Percentiles rank a stretch among this genome's conserved stretches.
Evolutionary conservation across 1,284 basidiomycete species (phyloP).

Genomic region (Moniliophthora roreri): DNA sequence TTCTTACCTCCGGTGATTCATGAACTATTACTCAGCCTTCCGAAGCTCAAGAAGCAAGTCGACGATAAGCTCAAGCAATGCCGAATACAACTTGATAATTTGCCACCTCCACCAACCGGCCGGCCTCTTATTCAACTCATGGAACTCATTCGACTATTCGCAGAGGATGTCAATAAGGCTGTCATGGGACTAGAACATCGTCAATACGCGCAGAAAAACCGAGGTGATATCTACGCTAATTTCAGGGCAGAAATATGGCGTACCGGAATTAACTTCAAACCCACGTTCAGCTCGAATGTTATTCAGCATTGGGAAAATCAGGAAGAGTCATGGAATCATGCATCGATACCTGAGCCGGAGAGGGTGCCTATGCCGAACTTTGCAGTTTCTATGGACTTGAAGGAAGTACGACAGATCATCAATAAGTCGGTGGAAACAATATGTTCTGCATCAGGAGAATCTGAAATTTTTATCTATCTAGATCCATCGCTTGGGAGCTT

Average conservation of each 20-base stretch:
- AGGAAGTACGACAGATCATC: constrained; percentile 33
- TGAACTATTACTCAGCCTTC: constrained; percentile 36
- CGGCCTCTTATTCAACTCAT: constrained; percentile 49
- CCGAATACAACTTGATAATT: constrained; percentile 30
- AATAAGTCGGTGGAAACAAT: constrained; percentile 18
- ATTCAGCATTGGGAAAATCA: constrained; percentile 11
- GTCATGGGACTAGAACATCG: constrained; percentile 34
- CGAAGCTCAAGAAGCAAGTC: constrained; percentile 34
- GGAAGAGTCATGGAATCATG: not conserved
- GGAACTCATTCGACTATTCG: constrained; percentile 44
- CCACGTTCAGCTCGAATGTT: constrained; percentile 20
- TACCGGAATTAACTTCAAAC: constrained; percentile 41
- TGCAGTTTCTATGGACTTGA: constrained; percentile 17
- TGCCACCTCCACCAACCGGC: constrained; percentile 39
- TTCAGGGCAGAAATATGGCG: constrained; percentile 35
- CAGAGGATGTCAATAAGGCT: constrained; percentile 31
- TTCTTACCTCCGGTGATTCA: not conserved
- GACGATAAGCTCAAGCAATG: constrained; percentile 37
- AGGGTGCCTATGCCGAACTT: not conserved
- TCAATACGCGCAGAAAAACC: constrained; percentile 35
- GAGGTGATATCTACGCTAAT: constrained; percentile 28
- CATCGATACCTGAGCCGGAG: not conserved
- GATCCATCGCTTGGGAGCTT: constrained; percentile 52
- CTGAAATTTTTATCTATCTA: constrained; percentile 20
- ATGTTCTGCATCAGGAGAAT: not conserved